A percentile compares a stretch with the other conserved stretches of the same genome.
These are phyloP conservation scores for Magnolia sinica DNA, from an alignment of 164 flowering plant species.

Conservation along the genomic window DNA sequence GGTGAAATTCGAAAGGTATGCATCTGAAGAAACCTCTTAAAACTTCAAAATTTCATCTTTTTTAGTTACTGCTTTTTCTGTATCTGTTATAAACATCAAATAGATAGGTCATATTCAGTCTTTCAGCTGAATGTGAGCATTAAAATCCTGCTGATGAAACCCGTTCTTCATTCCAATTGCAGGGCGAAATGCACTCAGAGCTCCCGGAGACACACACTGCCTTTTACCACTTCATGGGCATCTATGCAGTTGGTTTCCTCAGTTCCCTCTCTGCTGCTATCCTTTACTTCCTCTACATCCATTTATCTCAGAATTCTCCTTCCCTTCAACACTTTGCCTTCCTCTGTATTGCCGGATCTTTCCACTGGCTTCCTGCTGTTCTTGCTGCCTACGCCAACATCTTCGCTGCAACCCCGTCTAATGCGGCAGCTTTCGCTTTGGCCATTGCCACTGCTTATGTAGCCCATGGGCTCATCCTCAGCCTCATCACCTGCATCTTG, in stretches of 20 bases:
- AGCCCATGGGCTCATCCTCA: constrained; percentile 55
- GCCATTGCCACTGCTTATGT: constrained; percentile 41
- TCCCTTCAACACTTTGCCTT: constrained; percentile 44
- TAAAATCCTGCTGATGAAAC: not conserved
- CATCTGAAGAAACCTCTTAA: not conserved
- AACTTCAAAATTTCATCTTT: not conserved
- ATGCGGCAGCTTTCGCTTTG: constrained; percentile 38
- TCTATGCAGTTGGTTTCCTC: constrained; percentile 60
- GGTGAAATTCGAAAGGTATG: constrained; percentile 28
- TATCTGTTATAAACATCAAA: no score
- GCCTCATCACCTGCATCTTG: constrained; percentile 35
- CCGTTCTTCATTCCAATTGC: constrained; percentile 6
- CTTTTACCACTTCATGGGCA: constrained; percentile 48
- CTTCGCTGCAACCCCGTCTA: constrained; percentile 17
- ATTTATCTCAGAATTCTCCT: constrained; percentile 27
- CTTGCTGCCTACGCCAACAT: constrained; percentile 43
- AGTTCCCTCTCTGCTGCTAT: constrained; percentile 59
- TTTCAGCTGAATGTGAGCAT: not conserved
- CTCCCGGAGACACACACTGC: not conserved
- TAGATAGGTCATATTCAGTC: no score
- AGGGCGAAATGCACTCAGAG: constrained; percentile 17
- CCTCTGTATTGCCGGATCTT: constrained; percentile 58
- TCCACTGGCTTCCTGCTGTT: constrained; percentile 66
- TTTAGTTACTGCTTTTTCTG: no score
- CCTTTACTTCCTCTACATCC: constrained; percentile 41